These are phyloP conservation scores for Monosporascus sp. DNA, from an alignment of 2,329 filamentous ascomycete species.

Conservation along the genomic window DNA sequence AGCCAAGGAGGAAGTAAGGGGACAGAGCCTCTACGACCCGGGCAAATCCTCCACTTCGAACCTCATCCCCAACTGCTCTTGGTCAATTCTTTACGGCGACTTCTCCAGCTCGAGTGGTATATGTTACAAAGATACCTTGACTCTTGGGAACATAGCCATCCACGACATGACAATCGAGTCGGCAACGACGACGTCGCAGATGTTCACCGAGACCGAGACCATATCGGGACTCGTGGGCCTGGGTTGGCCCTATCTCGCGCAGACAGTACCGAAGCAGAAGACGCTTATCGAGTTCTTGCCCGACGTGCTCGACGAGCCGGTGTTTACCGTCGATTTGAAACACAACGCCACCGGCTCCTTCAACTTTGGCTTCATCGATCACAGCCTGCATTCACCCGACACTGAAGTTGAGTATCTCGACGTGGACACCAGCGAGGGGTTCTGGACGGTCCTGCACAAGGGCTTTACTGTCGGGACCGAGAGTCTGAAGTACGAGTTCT, in stretches of 20 bases:
- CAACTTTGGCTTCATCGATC: slow-evolving; percentile 47
- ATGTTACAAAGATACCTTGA: slow-evolving; percentile 47
- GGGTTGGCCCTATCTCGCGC: slow-evolving; percentile 41
- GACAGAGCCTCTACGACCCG: slow-evolving; percentile 37
- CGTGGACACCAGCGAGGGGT: slow-evolving; percentile 48
- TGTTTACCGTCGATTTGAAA: slow-evolving; percentile 48
- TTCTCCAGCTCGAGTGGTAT: slow-evolving; percentile 35
- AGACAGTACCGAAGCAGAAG: slow-evolving; percentile 37
- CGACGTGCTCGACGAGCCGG: slow-evolving; percentile 32
- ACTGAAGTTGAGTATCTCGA: slow-evolving; percentile 40
- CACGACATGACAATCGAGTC: slow-evolving; percentile 45
- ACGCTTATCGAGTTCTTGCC: slow-evolving; percentile 42
- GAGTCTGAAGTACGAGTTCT: slow-evolving; percentile 30
- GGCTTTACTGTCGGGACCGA: slow-evolving; percentile 30
- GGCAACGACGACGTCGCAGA: slow-evolving; percentile 37
- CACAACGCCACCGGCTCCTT: slow-evolving; percentile 44
- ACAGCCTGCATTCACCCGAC: slow-evolving; percentile 25
- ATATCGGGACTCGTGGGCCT: slow-evolving; percentile 51
- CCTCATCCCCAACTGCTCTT: slow-evolving; percentile 38
- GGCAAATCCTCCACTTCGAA: slow-evolving; percentile 40
- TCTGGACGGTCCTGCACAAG: slow-evolving; percentile 34
- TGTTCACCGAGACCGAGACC: slow-evolving; percentile 36
- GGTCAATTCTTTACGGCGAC: slow-evolving; percentile 46
- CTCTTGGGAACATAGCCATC: slow-evolving; percentile 40
- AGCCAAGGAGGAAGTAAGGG: slow-evolving; percentile 38